Evolutionary conservation across 179 eudicot species (phyloP).

Genomic region (Spergularia azorica): DNA sequence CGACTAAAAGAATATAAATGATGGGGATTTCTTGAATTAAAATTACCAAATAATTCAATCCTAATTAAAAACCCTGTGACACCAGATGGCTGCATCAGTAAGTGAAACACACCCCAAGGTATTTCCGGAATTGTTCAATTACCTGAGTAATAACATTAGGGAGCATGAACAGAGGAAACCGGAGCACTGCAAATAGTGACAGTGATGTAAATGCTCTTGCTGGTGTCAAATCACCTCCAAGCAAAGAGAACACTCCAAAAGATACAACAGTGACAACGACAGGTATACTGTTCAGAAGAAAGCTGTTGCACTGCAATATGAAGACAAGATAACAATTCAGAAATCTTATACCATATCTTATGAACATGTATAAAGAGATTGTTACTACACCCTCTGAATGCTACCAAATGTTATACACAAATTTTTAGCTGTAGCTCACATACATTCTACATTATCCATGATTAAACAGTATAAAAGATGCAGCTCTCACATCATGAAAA

Average conservation of each 20-base stretch:
- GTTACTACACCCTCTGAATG: background rate
- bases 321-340: conserved; percentile 16
- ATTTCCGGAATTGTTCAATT: background rate
- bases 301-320: conserved; percentile 69
- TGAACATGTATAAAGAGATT: background rate
- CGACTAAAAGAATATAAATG: background rate
- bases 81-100: background rate
- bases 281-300: conserved; percentile 79
- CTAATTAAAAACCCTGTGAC: background rate
- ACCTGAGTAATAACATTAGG: conserved; percentile 92
- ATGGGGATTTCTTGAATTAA: background rate
- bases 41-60: background rate
- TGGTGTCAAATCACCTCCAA: conserved; percentile 93
- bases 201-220: conserved; percentile 94
- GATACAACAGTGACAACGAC: conserved; percentile 84
- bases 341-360: background rate
- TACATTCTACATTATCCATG: background rate
- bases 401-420: background rate
- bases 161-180: conserved; percentile 83
- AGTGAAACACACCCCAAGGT: background rate
- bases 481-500: background rate
- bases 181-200: conserved; percentile 81
- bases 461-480: background rate
- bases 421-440: too few relatives aligned
- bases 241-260: conserved; percentile 75